phyloP scores from a whole-genome alignment of 768 basidiomycete species.

The Lactarius tabidus region DNA sequence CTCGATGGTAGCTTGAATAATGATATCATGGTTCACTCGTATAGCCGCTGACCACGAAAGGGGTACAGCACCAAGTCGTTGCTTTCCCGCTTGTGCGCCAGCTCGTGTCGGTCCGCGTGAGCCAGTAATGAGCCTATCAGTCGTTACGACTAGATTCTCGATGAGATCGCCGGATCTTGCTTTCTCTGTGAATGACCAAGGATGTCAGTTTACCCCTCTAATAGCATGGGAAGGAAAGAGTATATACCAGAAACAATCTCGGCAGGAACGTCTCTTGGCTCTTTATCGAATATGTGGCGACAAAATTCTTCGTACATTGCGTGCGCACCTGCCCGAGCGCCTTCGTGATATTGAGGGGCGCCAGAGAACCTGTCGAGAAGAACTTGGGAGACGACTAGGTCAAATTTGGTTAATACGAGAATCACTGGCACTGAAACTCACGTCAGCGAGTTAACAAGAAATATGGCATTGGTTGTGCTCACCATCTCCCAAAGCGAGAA shows the following conservation, averaged over 20 bases:
- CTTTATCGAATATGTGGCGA: neutral
- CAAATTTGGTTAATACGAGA: slow-evolving; percentile 9
- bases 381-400: neutral
- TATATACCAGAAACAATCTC: slow-evolving; percentile 10
- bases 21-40: neutral
- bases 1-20: neutral
- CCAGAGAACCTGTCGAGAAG: neutral
- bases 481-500: neutral
- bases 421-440: slow-evolving; percentile 5
- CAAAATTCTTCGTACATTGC: neutral
- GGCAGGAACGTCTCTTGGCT: slow-evolving; percentile 1
- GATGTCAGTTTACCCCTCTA: neutral
- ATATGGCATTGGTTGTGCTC: neutral
- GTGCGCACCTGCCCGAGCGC: neutral
- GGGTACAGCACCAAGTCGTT: neutral
- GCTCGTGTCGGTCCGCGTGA: neutral
- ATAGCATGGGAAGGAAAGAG: neutral
- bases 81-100: neutral
- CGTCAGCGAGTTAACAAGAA: too few relatives aligned
- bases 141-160: neutral
- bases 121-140: neutral
- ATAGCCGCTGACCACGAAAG: neutral
- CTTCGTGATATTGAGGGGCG: neutral
- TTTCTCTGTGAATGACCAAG: neutral
- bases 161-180: neutral